A percentile compares a stretch with the other conserved stretches of the same genome.
Evolutionary conservation across 1,284 basidiomycete species (phyloP).

Genomic region (Veloboletus limbatus): DNA sequence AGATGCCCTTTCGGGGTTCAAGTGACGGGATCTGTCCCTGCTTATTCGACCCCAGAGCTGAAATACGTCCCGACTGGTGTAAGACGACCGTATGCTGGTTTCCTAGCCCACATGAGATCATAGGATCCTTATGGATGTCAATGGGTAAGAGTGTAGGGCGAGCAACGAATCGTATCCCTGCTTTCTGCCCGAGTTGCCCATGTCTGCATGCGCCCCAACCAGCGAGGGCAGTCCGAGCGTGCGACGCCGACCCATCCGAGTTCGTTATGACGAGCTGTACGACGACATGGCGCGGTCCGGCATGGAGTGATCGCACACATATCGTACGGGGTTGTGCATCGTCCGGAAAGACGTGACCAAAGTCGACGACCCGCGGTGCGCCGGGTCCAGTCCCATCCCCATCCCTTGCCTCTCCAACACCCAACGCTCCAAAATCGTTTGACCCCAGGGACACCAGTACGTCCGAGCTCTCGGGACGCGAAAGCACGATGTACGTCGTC

Average conservation of each 20-base stretch:
- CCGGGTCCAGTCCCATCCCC: not conserved
- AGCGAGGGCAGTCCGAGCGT: slow-evolving; percentile 39
- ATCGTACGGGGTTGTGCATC: slow-evolving; percentile 23
- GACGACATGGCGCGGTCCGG: slow-evolving; percentile 74
- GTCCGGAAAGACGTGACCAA: slow-evolving; percentile 39
- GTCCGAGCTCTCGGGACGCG: slow-evolving; percentile 45
- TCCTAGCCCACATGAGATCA: slow-evolving; percentile 53
- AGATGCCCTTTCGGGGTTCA: slow-evolving; percentile 27
- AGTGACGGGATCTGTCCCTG: slow-evolving; percentile 64
- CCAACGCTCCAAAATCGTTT: slow-evolving; percentile 81
- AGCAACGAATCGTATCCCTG: slow-evolving; percentile 15
- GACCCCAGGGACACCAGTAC: slow-evolving; percentile 77
- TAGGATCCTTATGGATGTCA: slow-evolving; percentile 26
- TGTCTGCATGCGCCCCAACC: slow-evolving; percentile 86
- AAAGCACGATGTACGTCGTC: slow-evolving; percentile 69
- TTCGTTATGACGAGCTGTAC: slow-evolving; percentile 35
- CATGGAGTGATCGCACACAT: slow-evolving; percentile 43
- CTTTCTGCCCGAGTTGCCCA: slow-evolving; percentile 63
- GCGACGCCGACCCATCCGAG: not conserved
- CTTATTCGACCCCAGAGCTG: slow-evolving; percentile 61
- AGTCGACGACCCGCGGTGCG: slow-evolving; percentile 42
- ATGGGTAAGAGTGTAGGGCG: slow-evolving; percentile 25
- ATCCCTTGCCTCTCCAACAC: slow-evolving; percentile 39
- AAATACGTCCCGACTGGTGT: slow-evolving; percentile 46
- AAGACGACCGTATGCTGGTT: slow-evolving; percentile 69